A percentile compares a stretch with the other conserved stretches of the same genome.
phyloP scores from a whole-genome alignment of 345 rosid genomes.

The Pistacia atlantica region DNA sequence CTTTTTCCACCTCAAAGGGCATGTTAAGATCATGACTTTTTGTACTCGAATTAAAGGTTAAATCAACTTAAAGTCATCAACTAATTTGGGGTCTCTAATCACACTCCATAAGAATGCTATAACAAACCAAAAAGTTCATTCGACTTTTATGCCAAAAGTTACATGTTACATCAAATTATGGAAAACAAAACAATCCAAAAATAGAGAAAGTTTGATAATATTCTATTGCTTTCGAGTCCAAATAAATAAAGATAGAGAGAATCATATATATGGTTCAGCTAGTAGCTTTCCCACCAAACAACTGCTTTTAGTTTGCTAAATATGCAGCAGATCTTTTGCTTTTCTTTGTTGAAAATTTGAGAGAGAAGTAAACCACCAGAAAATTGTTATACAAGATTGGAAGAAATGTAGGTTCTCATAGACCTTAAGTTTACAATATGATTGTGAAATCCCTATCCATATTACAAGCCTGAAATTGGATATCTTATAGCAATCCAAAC shows the following conservation, averaged over 20 bases:
- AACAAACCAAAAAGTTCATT: neutral
- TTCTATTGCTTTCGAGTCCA: neutral
- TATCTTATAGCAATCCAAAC: neutral
- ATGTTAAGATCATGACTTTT: neutral
- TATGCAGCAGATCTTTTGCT: neutral
- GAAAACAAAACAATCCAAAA: neutral
- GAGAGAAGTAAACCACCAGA: neutral
- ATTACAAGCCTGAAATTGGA: constrained; percentile 5
- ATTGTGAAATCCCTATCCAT: neutral
- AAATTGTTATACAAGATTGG: neutral
- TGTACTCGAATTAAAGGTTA: neutral
- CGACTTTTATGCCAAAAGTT: neutral
- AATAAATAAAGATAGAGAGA: neutral
- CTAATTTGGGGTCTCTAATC: neutral
- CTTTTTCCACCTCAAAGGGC: neutral
- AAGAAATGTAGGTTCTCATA: neutral
- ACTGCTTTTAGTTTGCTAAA: neutral
- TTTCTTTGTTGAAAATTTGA: neutral
- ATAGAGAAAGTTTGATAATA: neutral
- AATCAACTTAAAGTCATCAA: neutral
- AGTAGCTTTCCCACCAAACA: neutral
- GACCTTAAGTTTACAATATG: neutral
- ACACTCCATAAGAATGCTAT: neutral
- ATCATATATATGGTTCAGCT: neutral
- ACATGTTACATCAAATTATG: neutral